These are phyloP conservation scores for Mallotus japonicus DNA, from an alignment of 441 rosid genomes.

Conservation along the genomic window DNA sequence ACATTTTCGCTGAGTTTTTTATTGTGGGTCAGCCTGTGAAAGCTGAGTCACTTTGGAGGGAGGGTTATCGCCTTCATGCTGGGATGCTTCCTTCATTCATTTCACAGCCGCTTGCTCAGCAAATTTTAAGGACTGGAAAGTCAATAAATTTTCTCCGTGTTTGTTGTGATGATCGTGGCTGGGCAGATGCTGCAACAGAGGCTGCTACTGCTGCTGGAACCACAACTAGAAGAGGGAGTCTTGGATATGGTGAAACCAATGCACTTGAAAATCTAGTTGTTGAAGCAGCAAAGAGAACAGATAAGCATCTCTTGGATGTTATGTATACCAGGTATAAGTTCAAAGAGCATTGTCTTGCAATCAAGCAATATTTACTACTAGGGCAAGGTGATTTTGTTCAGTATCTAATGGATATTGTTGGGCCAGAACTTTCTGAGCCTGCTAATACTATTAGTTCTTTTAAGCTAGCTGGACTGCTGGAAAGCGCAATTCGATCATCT, in stretches of 20 bases:
- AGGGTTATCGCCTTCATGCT: conserved; percentile 80
- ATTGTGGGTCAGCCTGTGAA: conserved; percentile 82
- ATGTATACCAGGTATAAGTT: conserved; percentile 73
- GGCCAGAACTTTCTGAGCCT: conserved; percentile 91
- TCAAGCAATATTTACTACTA: conserved; percentile 82
- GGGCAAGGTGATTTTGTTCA: conserved; percentile 99
- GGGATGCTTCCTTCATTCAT: conserved; percentile 92
- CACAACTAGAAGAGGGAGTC: conserved; percentile 80
- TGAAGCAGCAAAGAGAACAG: conserved; percentile 97
- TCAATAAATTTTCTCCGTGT: conserved; percentile 93
- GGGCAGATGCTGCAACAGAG: conserved; percentile 89
- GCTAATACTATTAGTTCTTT: conserved; percentile 90
- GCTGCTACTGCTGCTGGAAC: conserved; percentile 91
- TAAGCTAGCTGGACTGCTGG: conserved; percentile 85
- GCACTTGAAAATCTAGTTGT: conserved; percentile 80
- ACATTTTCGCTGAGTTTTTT: conserved; percentile 83
- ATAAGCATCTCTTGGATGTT: conserved; percentile 83
- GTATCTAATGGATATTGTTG: conserved; percentile 91
- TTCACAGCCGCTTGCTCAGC: conserved; percentile 80
- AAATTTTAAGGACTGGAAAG: conserved; percentile 89
- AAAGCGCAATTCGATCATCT: conserved; percentile 85
- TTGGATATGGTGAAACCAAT: conserved; percentile 91
- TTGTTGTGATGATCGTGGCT: conserved; percentile 89
- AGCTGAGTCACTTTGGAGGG: conserved; percentile 94
- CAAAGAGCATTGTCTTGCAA: conserved; percentile 95